Base-by-base conservation (phyloP, 257 asterid genomes). In the Solanum chilense region DNA sequence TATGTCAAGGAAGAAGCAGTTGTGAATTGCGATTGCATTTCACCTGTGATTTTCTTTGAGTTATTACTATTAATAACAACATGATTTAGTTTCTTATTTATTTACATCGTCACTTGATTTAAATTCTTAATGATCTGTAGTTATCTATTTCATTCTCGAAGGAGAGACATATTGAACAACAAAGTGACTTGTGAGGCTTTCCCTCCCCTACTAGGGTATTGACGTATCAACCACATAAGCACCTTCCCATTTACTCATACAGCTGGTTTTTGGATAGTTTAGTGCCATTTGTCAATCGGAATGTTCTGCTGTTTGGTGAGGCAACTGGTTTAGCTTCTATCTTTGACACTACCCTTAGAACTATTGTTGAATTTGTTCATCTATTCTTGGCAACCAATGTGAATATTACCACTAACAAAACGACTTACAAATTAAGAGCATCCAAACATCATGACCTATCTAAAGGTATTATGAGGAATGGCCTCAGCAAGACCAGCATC, bases 131-230 rank as follows among this genome's bases (percentile, higher is more conserved):
- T 10, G 49, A 74, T 31, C 16, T 74, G 29, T 74, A 37, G 49
- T 23, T 74, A 37, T 20, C 18, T 21, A 1, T 21, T 37, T 35
- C 47, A 73, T 39, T 73, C 80, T 73, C 21, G 49, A 74, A 58
- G 49, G 11, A 87, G 77, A 83, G 90, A 81, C 60, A 64, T 73
- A 85, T 49, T 82, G 80, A 86, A 88, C 11, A n/a, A 31, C n/a
- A 33, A 31, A 70, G 44, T 31, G 13, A 31, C 3, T 9, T 70
- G 21, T 70, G 7, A 31, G 44, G 25, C 12, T 31, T 31, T 70
- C 39, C 42, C n/a, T 31, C 44, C 44, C 39, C 3, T 58, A 33
- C 85, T 83, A 74, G 84, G 92, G 91, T 75, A 86, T 90, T 83
- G 90, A 70, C 11, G 16, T 31, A 70, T 70, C n/a, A 31, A 70